Evolutionary conservation across 495 filamentous ascomycete species (phyloP), one percentile per base, ranked within the genome.

Genomic region (Cercophora sp.): DNA sequence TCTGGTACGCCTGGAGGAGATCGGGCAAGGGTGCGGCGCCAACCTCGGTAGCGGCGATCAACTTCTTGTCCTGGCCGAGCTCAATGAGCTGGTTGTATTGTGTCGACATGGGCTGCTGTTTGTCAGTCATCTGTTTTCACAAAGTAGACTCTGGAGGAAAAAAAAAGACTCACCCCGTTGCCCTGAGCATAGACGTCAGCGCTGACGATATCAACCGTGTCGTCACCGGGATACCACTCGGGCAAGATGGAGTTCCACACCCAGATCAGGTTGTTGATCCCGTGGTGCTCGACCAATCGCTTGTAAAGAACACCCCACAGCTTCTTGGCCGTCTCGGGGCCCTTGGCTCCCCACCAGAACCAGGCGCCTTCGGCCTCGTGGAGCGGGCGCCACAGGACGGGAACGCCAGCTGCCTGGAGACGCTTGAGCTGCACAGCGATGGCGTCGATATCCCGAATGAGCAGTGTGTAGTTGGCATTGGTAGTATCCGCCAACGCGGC

Each of bases 311-410:
- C 43, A 1, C 40, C 34, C 29, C 57, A 78, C 1, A 77, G 64
- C 45, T 70, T 54, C 60, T 76, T 78, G 56, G 57, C 61, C 18
- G 73, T 59, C 45, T 62, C 75, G 23, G 75, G 42, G 0, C 74
- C 74, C 57, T 73, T 68, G 5, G 74, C 75, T 11, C 75, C 75
- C 75, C 75, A 77, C 75, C 75, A 78, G 64, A 77, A 78, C 75
- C 75, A 78, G 1, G 44, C 67, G 2, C 75, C 75, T 42, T 78
- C 74, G 11, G 74, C 74, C 46, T 78, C 74, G 61, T 78, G 74
- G 1, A 78, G 62, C 1, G 74, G 74, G 0, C 74, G 58, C 54
- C 59, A 78, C 5, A 78, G 63, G 6, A 78, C 58, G 11, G 74
- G 71, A 10, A 77, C 58, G 9, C 64, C 62, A 0, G 71, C 74